Evolutionary conservation across 305 asterid genomes (phyloP).

Genomic region (Lippia alba): DNA sequence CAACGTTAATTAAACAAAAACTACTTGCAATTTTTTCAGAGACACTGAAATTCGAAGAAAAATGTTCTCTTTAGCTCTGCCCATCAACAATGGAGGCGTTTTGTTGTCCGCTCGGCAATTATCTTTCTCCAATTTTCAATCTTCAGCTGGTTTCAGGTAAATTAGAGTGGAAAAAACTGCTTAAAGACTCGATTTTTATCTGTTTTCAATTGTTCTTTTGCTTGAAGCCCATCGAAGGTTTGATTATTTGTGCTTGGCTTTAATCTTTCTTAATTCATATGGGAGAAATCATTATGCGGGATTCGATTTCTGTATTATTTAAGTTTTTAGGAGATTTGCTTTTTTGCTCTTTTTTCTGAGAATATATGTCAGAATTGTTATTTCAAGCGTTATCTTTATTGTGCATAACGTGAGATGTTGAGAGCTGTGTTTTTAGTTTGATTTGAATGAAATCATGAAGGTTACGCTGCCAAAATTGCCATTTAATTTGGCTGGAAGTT

Average conservation of each 20-base stretch:
- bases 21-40: constrained; percentile 7
- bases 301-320: neutral
- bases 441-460: constrained; percentile 6
- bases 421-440: neutral
- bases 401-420: neutral
- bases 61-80: constrained; percentile 42
- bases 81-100: constrained; percentile 40
- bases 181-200: neutral
- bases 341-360: neutral
- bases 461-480: neutral
- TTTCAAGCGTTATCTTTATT: neutral
- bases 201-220: neutral
- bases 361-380: constrained; percentile 8
- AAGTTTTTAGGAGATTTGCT: neutral
- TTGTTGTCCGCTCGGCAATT: constrained; percentile 30
- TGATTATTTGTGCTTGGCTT: neutral
- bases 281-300: neutral
- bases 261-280: neutral
- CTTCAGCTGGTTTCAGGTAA: constrained; percentile 47
- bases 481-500: neutral
- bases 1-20: constrained; percentile 25
- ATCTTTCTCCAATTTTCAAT: constrained; percentile 37
- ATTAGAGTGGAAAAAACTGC: neutral
- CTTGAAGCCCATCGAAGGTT: constrained; percentile 13
- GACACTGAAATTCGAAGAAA: constrained; percentile 18